phyloP scores from a whole-genome alignment of 177 flowering plant species.

The Telopea speciosissima region DNA sequence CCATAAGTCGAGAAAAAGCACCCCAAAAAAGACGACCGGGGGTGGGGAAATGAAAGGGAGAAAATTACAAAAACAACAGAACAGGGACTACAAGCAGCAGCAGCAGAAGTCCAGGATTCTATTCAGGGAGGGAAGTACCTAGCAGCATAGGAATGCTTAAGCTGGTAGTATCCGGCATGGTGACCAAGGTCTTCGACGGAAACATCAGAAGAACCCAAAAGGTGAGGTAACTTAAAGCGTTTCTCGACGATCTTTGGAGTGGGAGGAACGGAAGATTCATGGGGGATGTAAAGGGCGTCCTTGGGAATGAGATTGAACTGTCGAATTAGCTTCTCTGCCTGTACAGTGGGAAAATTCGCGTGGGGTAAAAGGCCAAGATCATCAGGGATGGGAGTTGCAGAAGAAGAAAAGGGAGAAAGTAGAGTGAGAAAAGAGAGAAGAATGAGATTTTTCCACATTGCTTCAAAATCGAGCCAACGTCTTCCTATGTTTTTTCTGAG shows the following conservation, averaged over 20 bases:
- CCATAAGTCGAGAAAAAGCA: too few species aligned
- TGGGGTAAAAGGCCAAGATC: conserved; percentile 11
- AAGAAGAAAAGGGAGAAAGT: conserved; percentile 1
- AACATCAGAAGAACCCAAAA: conserved; percentile 20
- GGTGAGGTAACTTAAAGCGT: conserved; percentile 24
- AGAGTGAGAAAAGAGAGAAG: conserved; percentile 1
- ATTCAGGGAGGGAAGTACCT: conserved; percentile 19
- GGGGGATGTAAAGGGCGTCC: conserved; percentile 15
- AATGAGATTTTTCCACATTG: conserved; percentile 6
- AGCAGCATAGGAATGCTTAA: conserved; percentile 38
- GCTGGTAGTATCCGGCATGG: conserved; percentile 52
- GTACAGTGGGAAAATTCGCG: conserved; percentile 21
- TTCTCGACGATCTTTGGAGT: conserved; percentile 33
- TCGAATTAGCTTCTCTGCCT: conserved; percentile 41
- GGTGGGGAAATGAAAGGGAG: background rate
- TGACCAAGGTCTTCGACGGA: conserved; percentile 48
- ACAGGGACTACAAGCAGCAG: too few species aligned
- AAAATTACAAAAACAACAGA: background rate
- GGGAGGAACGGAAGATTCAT: background rate
- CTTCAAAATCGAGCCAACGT: too few species aligned
- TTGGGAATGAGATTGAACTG: conserved; percentile 44
- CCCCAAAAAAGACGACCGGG: too few species aligned
- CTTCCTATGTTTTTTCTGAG: too few species aligned
- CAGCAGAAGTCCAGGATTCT: too few species aligned
- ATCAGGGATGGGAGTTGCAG: conserved; percentile 1